Base-by-base conservation (phyloP, 2,329 filamentous ascomycete species). In the Fusarium heterosporum region DNA sequence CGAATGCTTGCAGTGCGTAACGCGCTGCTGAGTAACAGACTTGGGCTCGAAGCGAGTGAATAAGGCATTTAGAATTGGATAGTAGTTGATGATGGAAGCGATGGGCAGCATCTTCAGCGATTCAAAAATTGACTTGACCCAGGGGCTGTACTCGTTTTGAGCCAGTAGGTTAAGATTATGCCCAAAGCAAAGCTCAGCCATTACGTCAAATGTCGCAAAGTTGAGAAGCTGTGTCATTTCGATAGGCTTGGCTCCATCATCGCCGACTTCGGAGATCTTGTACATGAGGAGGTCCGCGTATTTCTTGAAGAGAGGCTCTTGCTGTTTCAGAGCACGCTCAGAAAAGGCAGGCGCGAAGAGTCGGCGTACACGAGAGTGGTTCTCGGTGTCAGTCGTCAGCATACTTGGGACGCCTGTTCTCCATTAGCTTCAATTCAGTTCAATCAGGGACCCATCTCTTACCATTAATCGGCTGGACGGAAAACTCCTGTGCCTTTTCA, bases 201-300 rank as follows among this genome's bases (percentile, higher is more conserved):
- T 63, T 1, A 70, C 49, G 19, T 77, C 75, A 11, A 77, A 77
- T 0, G 75, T 76, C 0, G 72, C 58, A 19, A 65, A 66, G 46
- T 66, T 66, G 13, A 66, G 41, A 0, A 66, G 16, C 2, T 45
- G 49, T 0, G 55, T 56, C 46, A 66, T 66, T 1, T 66, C 61
- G 0, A 66, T 10, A 3, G 61, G 46, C 0, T 57, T 66, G 0
- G 13, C 17, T 3, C 61, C 63, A 2, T 57, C 47, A 1, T 61
- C 13, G 5, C 63, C 61, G 2, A 61, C 41, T 12, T 66, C 61
- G 0, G 55, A 46, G 1, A 66, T 49, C 0, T 66, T 61, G 1
- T 52, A 61, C 38, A 32, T 39, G 34, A 66, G 63, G 16, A 66
- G 45, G 0, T 66, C 63, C 0, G 48, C 4, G 2, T 66, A 66